A percentile compares a stretch with the other conserved stretches of the same genome.
These are phyloP conservation scores for Debaryomyces sp. DNA, from an alignment of 1,139 yeast species.

Conservation along the genomic window DNA sequence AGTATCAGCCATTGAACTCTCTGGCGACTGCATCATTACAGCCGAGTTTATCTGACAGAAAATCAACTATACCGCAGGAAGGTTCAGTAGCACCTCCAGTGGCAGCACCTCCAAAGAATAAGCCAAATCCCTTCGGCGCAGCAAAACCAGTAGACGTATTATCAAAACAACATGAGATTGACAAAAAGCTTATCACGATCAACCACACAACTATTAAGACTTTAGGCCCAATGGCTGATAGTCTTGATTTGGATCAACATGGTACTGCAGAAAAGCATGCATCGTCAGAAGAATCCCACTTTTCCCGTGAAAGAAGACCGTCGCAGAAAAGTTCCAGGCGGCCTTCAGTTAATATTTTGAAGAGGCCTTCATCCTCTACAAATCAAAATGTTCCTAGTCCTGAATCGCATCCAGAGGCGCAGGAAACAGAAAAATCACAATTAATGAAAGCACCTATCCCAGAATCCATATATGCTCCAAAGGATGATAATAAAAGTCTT, in stretches of 20 bases:
- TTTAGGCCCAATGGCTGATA: slow-evolving; percentile 33
- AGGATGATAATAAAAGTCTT: slow-evolving; percentile 34
- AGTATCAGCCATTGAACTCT: background rate
- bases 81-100: background rate
- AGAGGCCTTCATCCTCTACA: slow-evolving; percentile 23
- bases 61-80: background rate
- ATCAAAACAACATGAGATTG: slow-evolving; percentile 44
- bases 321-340: slow-evolving; percentile 18
- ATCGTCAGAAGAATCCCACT: slow-evolving; percentile 12
- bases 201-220: slow-evolving; percentile 64
- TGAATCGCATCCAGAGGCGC: slow-evolving; percentile 6
- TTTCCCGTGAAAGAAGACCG: slow-evolving; percentile 17
- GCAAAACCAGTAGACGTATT: slow-evolving; percentile 51
- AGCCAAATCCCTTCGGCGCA: slow-evolving; percentile 47
- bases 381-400: slow-evolving; percentile 19
- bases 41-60: slow-evolving; percentile 1
- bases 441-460: slow-evolving; percentile 4
- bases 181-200: slow-evolving; percentile 47
- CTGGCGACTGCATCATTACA: background rate
- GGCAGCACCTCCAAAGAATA: slow-evolving; percentile 21
- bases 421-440: slow-evolving; percentile 4
- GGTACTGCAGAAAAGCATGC: background rate
- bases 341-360: slow-evolving; percentile 15
- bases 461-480: slow-evolving; percentile 7
- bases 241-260: slow-evolving; percentile 5